Percentiles rank a stretch among this genome's conserved stretches.
Conservation (phyloP, 345 rosid genomes). For the Brassica nigra region DNA sequence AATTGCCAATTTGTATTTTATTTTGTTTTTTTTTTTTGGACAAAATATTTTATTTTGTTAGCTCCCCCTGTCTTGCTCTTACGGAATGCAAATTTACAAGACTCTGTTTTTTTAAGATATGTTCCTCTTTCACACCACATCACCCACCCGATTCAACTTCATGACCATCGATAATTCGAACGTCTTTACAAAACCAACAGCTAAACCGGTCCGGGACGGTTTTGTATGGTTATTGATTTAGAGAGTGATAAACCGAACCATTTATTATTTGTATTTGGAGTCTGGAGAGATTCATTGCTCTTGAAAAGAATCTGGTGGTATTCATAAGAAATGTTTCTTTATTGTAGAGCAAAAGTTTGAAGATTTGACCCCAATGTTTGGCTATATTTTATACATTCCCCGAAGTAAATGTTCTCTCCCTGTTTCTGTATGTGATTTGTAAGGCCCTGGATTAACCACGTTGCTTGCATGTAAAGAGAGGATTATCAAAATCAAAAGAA, state of each 20-base stretch:
- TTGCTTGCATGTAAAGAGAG: constrained; percentile 44
- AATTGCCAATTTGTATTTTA: too few species aligned
- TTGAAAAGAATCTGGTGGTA: not conserved
- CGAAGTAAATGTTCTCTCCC: not conserved
- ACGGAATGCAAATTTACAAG: not conserved
- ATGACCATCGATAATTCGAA: not conserved
- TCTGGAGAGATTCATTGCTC: not conserved
- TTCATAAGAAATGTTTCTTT: constrained; percentile 18
- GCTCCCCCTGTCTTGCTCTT: not conserved
- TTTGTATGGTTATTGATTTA: not conserved
- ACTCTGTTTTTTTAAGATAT: not conserved
- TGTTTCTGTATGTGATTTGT: constrained; percentile 2
- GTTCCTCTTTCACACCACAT: not conserved
- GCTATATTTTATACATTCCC: constrained; percentile 21
- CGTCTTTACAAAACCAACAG: not conserved
- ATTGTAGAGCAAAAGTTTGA: constrained; percentile 23
- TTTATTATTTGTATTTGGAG: not conserved
- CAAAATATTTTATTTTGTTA: too few species aligned
- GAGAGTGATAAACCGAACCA: not conserved
- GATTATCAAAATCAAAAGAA: constrained; percentile 30
- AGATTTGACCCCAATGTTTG: constrained; percentile 29
- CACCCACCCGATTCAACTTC: not conserved
- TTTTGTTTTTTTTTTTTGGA: too few species aligned
- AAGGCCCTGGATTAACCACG: constrained; percentile 39
- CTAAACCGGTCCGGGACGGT: not conserved